Base-by-base conservation (phyloP, 2,329 filamentous ascomycete genomes). In the Colletotrichum sp. region DNA sequence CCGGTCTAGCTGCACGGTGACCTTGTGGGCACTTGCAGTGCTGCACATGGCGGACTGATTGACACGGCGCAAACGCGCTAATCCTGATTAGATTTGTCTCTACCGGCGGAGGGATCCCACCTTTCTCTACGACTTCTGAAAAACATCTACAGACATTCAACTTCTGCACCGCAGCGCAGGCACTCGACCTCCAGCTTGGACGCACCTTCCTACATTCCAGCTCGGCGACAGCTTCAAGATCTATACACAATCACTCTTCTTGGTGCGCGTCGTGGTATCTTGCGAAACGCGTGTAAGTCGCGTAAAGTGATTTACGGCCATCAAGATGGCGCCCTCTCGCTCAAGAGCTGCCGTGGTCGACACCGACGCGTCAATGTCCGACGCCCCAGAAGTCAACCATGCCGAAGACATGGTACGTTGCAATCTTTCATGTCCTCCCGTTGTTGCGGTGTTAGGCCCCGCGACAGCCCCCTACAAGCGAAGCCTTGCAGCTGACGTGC, bases 321-420 rank as follows among this genome's bases (percentile, higher is more conserved):
- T 82, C 82, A 84, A 80, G 80, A 92, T 91, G 90, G 89, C 90
- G 81, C 89, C 90, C 78, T 83, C 86, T 80, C 88, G 90, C 80
- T 87, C 88, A 78, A 87, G 87, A 83, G 86, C 85, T 81, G 87
- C 85, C 81, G 91, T 85, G 80, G 88, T 86, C 79, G 90, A 93
- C 78, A 87, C 87, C 48, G 91, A 92, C 87, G 90, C 90, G 85
- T 92, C 91, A 76, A 93, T 93, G 90, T 88, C 87, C 59, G 92
- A 93, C 82, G 90, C 87, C 70, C 89, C 89, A 30, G 89, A 89
- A 25, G 80, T 85, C 63, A 85, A 83, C 15, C 83, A 85, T 36
- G 82, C 75, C 63, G 87, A 90, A n/a, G 86, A 87, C 75, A 90
- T 90, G 87, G 90, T 91, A 81, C 75, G 85, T 81, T 22, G 1